Evolutionary conservation across 306 rosid genomes (phyloP).

Genomic region (Crataegus laevigata): DNA sequence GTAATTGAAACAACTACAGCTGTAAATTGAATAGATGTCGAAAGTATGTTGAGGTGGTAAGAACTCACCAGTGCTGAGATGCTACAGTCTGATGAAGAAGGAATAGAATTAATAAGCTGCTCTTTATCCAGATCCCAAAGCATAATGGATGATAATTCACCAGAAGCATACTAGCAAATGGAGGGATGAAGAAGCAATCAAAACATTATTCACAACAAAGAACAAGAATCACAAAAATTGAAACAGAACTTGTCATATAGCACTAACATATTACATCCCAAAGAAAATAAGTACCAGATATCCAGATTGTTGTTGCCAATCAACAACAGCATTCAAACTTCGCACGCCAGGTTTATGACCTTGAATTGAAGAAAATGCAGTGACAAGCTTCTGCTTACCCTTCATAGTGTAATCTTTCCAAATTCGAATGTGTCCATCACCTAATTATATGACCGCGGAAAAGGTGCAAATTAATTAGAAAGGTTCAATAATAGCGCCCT

Average conservation of each 20-base stretch:
- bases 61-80: conserved; percentile 82
- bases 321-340: conserved; percentile 82
- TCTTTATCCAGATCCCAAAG: conserved; percentile 95
- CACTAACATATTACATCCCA: background rate
- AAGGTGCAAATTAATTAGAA: conserved; percentile 9
- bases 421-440: conserved; percentile 80
- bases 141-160: conserved; percentile 69
- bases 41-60: conserved; percentile 3
- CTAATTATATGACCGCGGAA: conserved; percentile 30
- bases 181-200: conserved; percentile 7
- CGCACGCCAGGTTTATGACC: conserved; percentile 86
- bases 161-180: conserved; percentile 75
- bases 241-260: background rate
- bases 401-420: conserved; percentile 85
- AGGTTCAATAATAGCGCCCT: background rate
- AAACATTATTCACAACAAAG: conserved; percentile 9
- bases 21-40: background rate
- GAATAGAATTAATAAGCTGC: conserved; percentile 63
- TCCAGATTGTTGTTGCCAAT: conserved; percentile 97
- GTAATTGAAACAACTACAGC: background rate
- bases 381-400: conserved; percentile 84
- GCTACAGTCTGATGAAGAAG: conserved; percentile 80
- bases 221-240: background rate
- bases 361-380: conserved; percentile 90
- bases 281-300: conserved; percentile 59